A percentile compares a stretch with the other conserved stretches of the same genome.
Conservation (phyloP, 352 stramenopile genomes). For the Phytophthora sp. region DNA sequence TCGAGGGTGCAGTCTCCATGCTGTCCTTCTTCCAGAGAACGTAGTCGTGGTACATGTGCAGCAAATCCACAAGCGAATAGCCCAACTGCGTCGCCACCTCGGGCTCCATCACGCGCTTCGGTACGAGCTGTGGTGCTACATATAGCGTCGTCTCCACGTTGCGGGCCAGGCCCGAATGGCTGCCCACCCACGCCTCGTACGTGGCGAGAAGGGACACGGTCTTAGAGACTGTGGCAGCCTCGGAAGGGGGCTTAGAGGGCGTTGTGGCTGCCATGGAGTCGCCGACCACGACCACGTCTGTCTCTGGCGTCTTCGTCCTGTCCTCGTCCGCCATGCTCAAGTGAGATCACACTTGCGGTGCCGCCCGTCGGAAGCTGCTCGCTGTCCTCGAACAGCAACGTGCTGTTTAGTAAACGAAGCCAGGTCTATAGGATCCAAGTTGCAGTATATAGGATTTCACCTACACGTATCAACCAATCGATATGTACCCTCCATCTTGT, state of each 20-base stretch:
- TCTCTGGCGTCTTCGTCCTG: constrained; percentile 27
- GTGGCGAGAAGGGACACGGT: constrained; percentile 37
- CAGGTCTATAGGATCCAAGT: constrained; percentile 1
- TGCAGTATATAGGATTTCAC: neutral
- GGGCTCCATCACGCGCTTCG: constrained; percentile 64
- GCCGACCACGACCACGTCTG: constrained; percentile 20
- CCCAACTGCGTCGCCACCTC: constrained; percentile 77
- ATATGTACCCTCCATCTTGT: neutral
- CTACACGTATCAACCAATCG: neutral
- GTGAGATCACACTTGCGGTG: neutral
- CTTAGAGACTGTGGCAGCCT: constrained; percentile 10
- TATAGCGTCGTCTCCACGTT: constrained; percentile 85
- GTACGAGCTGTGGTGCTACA: constrained; percentile 78
- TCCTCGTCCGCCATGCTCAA: constrained; percentile 27
- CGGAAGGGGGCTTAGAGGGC: neutral
- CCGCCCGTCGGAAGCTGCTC: no score
- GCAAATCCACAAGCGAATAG: constrained; percentile 77
- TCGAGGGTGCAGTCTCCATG: constrained; percentile 22
- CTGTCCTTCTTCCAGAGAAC: constrained; percentile 71
- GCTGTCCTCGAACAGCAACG: constrained; percentile 10
- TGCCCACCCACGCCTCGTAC: constrained; percentile 77
- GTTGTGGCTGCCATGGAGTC: constrained; percentile 17
- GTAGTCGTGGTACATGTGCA: constrained; percentile 87
- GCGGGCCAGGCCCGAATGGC: constrained; percentile 62
- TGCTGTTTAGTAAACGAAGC: constrained; percentile 22